Evolutionary conservation across 805 yeast species (phyloP).

Genomic region (Candida ovalis): DNA sequence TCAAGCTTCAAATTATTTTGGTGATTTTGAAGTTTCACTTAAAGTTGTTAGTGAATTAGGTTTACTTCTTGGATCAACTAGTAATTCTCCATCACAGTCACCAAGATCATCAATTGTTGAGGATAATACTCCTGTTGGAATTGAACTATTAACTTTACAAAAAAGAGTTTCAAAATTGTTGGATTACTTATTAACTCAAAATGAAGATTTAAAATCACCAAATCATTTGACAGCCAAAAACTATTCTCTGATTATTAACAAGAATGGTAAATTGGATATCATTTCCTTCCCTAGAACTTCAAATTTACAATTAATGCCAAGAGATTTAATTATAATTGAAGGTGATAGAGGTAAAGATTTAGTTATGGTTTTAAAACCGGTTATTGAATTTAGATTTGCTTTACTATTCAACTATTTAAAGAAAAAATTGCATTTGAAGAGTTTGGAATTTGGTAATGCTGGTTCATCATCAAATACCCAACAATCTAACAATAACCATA

Average conservation of each 20-base stretch:
- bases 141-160: constrained; percentile 14
- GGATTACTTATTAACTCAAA: constrained; percentile 39
- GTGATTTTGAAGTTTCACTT: constrained; percentile 37
- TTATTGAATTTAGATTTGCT: constrained; percentile 59
- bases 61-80: constrained; percentile 18
- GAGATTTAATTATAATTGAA: constrained; percentile 73
- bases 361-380: constrained; percentile 67
- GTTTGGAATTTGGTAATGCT: constrained; percentile 37
- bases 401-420: constrained; percentile 69
- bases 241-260: constrained; percentile 34
- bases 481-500: constrained; percentile 23
- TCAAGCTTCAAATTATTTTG: constrained; percentile 53
- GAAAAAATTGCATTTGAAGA: constrained; percentile 64
- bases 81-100: constrained; percentile 11
- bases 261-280: constrained; percentile 54
- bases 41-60: constrained; percentile 37
- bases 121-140: constrained; percentile 1
- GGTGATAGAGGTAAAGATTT: constrained; percentile 84
- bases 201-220: constrained; percentile 39
- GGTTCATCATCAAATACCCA: constrained; percentile 12
- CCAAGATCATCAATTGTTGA: constrained; percentile 16
- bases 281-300: constrained; percentile 64
- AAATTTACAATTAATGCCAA: constrained; percentile 51
- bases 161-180: constrained; percentile 30
- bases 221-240: constrained; percentile 29